Base-by-base conservation (phyloP, 2,329 filamentous ascomycete genomes). In the Talaromyces sp. region DNA sequence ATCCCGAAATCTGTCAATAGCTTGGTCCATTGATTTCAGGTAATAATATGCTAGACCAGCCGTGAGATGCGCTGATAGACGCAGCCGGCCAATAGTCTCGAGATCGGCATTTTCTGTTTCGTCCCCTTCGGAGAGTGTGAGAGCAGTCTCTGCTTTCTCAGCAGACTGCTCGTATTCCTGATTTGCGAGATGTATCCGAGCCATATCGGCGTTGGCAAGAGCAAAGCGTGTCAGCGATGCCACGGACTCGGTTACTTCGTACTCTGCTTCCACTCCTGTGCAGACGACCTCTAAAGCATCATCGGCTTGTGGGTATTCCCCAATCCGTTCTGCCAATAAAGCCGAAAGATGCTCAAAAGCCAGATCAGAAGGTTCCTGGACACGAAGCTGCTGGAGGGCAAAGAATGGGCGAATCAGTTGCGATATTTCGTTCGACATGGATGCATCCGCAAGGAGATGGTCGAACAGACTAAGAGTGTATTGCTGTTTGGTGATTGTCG, bases 401-500 rank as follows among this genome's bases (percentile, higher is more conserved):
- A 98, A 96, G 22, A 97, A 83, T 0, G 95, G 93, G 65, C 93
- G 91, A 25, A 97, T 87, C 6, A 97, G 82, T 59, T 81, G 77
- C 13, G 79, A 72, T 79, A 89, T 64, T 77, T 86, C 69, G 82
- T 81, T 74, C 72, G 83, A 63, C 77, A 70, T 65, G 70, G 80
- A 36, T 1, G 85, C 77, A 1, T 84, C 83, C 1, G 84, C 81
- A 15, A 92, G 73, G 7, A 96, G 81, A 66, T 91, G 82, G 69
- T 99, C 93, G 72, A 99, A 98, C 55, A 90, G 82, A 1, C 91
- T 90, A 0, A 89, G 79, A 0, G 91, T 84, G 71, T 93, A 98
- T 72, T 93, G 90, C 32, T 88, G 85, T 71, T 92, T 90, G 0
- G 88, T 86, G 4, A 92, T 80, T 2, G 88, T 73, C 0, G 89